A percentile compares a stretch with the other conserved stretches of the same genome.
These are phyloP conservation scores for Aspergillus eucalypticola DNA, from an alignment of 2,329 filamentous ascomycete species.

Conservation along the genomic window DNA sequence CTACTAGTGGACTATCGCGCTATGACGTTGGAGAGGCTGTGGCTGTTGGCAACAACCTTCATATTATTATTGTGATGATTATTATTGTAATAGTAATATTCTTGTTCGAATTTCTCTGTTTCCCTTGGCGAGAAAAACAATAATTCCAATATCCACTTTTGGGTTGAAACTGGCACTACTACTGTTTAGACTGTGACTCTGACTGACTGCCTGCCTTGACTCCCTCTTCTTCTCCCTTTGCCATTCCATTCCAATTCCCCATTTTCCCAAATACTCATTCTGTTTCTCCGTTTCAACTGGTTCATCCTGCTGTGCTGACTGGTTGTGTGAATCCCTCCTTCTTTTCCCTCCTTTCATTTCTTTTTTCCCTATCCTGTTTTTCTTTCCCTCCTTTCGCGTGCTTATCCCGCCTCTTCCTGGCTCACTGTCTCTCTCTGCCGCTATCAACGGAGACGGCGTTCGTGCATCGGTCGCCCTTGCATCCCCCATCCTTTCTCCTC, in stretches of 20 bases:
- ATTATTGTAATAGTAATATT: too few species aligned
- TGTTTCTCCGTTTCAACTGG: background rate
- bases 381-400: constrained; percentile 5
- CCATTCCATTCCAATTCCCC: background rate
- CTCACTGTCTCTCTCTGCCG: constrained; percentile 1
- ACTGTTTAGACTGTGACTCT: background rate
- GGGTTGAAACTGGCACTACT: background rate
- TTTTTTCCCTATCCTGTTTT: background rate
- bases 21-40: background rate
- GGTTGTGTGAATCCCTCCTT: constrained; percentile 1
- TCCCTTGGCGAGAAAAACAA: background rate
- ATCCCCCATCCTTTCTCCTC: constrained; percentile 10
- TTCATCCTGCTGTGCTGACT: background rate
- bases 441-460: constrained; percentile 3
- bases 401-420: constrained; percentile 1
- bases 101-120: background rate
- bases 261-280: background rate
- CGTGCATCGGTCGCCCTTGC: constrained; percentile 22
- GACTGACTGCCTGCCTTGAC: background rate
- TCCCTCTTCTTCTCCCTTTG: background rate
- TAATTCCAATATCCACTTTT: background rate
- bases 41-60: background rate
- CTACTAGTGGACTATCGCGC: background rate
- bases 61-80: too few species aligned
- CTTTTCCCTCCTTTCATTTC: background rate